Evolutionary conservation across 805 yeast genomes (phyloP).

Genomic region (Clavispora carvajalis): DNA sequence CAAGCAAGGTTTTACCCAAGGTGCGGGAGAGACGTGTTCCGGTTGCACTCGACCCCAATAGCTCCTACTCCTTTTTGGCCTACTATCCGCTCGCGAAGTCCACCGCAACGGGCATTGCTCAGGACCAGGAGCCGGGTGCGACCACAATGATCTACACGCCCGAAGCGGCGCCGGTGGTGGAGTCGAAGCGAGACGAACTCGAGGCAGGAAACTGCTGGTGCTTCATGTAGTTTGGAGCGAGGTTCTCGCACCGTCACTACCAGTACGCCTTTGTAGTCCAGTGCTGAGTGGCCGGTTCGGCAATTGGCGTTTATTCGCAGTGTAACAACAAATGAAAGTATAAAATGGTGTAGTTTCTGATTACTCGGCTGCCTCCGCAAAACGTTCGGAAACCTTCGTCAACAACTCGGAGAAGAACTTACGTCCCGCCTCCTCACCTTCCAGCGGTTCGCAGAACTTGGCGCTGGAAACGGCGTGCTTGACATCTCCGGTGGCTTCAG

Average conservation of each 20-base stretch:
- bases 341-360: constrained; percentile 4
- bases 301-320: background rate
- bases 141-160: background rate
- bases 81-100: background rate
- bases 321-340: constrained; percentile 1
- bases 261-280: no score
- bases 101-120: background rate
- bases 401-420: constrained; percentile 74
- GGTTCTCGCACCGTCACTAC: no score
- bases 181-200: background rate
- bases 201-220: background rate
- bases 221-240: background rate
- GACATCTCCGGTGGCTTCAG: constrained; percentile 85
- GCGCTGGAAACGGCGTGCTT: constrained; percentile 92
- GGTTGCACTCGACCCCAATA: background rate
- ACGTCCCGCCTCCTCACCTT: constrained; percentile 75
- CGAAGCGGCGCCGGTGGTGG: background rate
- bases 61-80: background rate
- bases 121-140: background rate
- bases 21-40: background rate
- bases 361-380: constrained; percentile 92
- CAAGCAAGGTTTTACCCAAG: background rate
- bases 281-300: background rate
- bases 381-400: constrained; percentile 75
- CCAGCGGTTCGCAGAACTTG: constrained; percentile 92